Evolutionary conservation across 306 rosid genomes (phyloP), one percentile per base, ranked within the genome.

Genomic region (Mimosa bimucronata): DNA sequence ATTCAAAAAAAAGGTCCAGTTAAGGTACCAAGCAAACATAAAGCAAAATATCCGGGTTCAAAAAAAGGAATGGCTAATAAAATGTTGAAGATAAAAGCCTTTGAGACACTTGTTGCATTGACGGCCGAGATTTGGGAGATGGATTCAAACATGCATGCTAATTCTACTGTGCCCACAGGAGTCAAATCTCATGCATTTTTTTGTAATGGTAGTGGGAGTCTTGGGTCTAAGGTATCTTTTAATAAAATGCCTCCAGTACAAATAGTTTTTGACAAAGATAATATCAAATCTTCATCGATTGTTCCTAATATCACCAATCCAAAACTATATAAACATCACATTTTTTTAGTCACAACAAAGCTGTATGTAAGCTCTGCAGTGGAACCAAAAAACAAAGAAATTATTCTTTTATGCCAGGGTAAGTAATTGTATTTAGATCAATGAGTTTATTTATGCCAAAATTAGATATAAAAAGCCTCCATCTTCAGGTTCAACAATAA

Each of bases 291-390:
- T 64, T 42, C 2, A 5, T 23, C 31, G 4, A 64, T 30, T 30
- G 42, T 64, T 64, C 31, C 69, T 2, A 64, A 31, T 30, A 23
- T 8, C 5, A 31, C 4, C 6, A 64, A 41, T 7, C 69, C 69
- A 30, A 64, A 64, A 16, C 69, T n/a, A n/a, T 64, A 30, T 64
- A 64, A 29, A 64, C 42, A 16, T 64, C 69, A 16, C 69, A 64
- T n/a, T 31, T 64, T 64, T 29, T 30, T 42, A 6, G 42, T 31
- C 25, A 64, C 41, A 16, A 30, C 42, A 7, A 64, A 2, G 3
- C 23, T 15, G 19, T 31, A 64, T 29, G 69, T 42, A 64, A 64
- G 69, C 2, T 64, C 69, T 64, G 42, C 25, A 16, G 16, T 2
- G n/a, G 12, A 5, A 64, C 3, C 0, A 53, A 53, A 53, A n/a